phyloP scores from a whole-genome alignment of 208 protist species.

The Paratrypanosoma confusum region DNA sequence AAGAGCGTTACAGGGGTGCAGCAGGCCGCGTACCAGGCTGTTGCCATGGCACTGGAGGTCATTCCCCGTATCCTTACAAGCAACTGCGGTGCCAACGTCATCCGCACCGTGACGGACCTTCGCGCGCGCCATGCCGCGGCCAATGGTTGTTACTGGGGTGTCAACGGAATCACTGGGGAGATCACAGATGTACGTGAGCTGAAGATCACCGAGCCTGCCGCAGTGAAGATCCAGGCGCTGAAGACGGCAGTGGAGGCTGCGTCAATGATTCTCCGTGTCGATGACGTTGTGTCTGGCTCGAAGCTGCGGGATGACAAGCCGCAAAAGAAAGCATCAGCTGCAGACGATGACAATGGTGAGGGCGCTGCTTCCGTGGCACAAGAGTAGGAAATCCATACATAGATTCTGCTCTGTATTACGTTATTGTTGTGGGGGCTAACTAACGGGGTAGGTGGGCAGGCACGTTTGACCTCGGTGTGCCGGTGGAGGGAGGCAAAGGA shows the following conservation, averaged over 20 bases:
- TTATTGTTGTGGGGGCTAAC: too few species aligned
- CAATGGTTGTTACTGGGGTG: slow-evolving; percentile 90
- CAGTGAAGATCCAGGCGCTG: slow-evolving; percentile 97
- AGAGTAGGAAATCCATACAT: too few species aligned
- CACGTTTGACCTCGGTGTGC: too few species aligned
- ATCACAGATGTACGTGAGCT: slow-evolving; percentile 94
- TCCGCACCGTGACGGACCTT: slow-evolving; percentile 97
- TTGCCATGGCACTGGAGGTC: slow-evolving; percentile 93
- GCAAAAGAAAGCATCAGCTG: slow-evolving; percentile 10
- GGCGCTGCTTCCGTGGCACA: slow-evolving; percentile 27
- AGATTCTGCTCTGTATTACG: too few species aligned
- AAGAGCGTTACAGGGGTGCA: slow-evolving; percentile 94
- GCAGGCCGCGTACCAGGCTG: slow-evolving; percentile 95
- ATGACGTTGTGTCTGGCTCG: slow-evolving; percentile 98
- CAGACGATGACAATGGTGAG: slow-evolving; percentile 54
- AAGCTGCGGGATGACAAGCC: slow-evolving; percentile 63
- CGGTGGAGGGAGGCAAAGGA: too few species aligned
- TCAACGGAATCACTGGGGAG: slow-evolving; percentile 94
- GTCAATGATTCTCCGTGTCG: slow-evolving; percentile 98
- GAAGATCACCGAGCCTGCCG: slow-evolving; percentile 97
- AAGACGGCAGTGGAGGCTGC: slow-evolving; percentile 98
- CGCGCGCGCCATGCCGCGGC: slow-evolving; percentile 87
- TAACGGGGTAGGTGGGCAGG: too few species aligned
- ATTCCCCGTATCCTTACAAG: slow-evolving; percentile 97
- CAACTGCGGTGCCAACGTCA: slow-evolving; percentile 99